Conservation (phyloP, 2,329 filamentous ascomycete genomes). For the Coleophoma cylindrospora region DNA sequence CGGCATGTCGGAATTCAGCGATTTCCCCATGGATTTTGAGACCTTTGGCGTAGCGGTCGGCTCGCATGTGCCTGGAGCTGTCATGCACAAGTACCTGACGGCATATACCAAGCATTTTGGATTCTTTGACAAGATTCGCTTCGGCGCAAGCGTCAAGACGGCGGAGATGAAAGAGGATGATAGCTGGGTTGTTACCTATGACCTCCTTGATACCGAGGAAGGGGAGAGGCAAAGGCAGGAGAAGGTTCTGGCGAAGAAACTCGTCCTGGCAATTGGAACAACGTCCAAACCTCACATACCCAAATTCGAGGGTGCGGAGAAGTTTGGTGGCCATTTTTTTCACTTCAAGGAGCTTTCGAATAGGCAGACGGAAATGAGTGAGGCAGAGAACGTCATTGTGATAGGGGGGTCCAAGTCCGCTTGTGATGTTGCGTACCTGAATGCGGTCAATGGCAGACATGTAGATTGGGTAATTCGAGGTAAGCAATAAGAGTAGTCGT, state of each 20-base stretch:
- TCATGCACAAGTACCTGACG: conserved; percentile 50
- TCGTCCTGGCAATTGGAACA: conserved; percentile 48
- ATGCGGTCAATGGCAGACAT: conserved; percentile 43
- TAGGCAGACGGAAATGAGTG: conserved; percentile 29
- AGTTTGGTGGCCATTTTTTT: conserved; percentile 40
- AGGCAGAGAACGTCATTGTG: conserved; percentile 40
- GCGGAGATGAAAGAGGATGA: neutral
- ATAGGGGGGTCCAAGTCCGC: conserved; percentile 60
- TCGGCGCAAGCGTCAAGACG: conserved; percentile 41
- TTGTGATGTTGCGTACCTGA: conserved; percentile 59
- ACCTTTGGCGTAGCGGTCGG: conserved; percentile 26
- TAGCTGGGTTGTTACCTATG: neutral
- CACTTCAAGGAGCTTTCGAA: conserved; percentile 40
- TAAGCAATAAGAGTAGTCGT: neutral
- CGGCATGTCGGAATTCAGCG: conserved; percentile 67
- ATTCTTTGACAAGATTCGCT: conserved; percentile 40
- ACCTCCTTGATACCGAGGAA: neutral
- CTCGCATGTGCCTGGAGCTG: conserved; percentile 52
- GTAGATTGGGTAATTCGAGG: conserved; percentile 56
- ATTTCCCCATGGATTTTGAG: conserved; percentile 45
- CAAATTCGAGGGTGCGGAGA: conserved; percentile 37
- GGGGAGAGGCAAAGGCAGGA: conserved; percentile 38
- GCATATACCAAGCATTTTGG: conserved; percentile 49
- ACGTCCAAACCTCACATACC: conserved; percentile 45
- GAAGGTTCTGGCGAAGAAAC: conserved; percentile 35